phyloP scores from a whole-genome alignment of 2,329 filamentous ascomycete genomes.

The Apiospora pterosperma region DNA sequence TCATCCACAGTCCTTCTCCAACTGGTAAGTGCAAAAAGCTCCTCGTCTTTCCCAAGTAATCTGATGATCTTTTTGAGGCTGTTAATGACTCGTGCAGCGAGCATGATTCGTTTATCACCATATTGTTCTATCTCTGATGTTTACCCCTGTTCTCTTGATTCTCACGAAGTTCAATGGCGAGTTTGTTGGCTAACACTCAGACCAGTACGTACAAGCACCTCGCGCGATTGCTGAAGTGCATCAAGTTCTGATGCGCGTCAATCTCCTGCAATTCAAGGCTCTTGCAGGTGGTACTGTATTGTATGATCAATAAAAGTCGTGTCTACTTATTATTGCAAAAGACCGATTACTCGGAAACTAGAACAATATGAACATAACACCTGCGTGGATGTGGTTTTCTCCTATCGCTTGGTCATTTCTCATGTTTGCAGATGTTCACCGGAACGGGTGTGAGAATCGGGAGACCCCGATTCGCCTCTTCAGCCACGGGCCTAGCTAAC shows the following conservation, averaged over 20 bases:
- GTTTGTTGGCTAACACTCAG: not conserved
- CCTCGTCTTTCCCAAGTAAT: not conserved
- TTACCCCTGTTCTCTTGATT: not conserved
- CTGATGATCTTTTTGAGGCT: slow-evolving; percentile 8
- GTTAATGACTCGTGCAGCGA: slow-evolving; percentile 6
- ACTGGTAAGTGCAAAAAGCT: not conserved
- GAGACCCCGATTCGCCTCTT: not conserved
- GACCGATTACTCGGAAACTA: not conserved
- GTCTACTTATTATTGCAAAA: not conserved
- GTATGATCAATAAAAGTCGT: not conserved
- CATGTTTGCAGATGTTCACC: not conserved
- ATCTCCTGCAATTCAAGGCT: not conserved
- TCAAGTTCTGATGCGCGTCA: not conserved
- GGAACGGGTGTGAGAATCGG: not conserved
- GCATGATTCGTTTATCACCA: slow-evolving; percentile 6
- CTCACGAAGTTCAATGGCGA: not conserved
- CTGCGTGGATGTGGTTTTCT: not conserved
- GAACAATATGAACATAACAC: not conserved
- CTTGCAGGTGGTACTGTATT: not conserved
- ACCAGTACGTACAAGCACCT: not conserved
- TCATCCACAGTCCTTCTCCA: not conserved
- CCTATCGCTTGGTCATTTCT: not conserved
- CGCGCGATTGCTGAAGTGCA: not conserved
- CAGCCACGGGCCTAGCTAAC: not conserved
- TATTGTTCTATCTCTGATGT: slow-evolving; percentile 9